These are phyloP conservation scores for Polyporus tsugae DNA, from an alignment of 1,284 basidiomycete genomes.

Conservation along the genomic window DNA sequence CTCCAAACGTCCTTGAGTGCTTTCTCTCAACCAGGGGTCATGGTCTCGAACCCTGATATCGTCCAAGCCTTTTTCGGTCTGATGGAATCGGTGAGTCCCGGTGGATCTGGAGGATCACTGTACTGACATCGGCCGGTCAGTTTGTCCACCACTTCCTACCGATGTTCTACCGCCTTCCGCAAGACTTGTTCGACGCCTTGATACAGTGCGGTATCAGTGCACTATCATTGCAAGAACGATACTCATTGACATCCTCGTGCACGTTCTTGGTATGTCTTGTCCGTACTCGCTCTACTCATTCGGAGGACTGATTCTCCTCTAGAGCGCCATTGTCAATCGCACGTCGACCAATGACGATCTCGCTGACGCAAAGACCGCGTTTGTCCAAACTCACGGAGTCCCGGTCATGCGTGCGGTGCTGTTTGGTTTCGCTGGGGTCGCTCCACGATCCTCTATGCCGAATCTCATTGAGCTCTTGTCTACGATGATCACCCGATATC, in stretches of 20 bases:
- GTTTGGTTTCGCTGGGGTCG: constrained; percentile 80
- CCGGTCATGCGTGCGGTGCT: constrained; percentile 77
- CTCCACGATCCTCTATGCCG: constrained; percentile 83
- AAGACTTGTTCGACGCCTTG: constrained; percentile 72
- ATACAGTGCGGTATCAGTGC: constrained; percentile 78
- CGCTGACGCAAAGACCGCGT: constrained; percentile 52
- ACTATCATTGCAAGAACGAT: constrained; percentile 83
- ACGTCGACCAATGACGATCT: constrained; percentile 64
- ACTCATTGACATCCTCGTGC: constrained; percentile 84
- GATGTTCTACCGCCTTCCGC: constrained; percentile 74
- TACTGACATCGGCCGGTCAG: constrained; percentile 45
- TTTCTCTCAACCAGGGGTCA: constrained; percentile 66
- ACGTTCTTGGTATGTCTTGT: constrained; percentile 75
- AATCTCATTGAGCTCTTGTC: constrained; percentile 86
- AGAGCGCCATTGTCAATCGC: constrained; percentile 71
- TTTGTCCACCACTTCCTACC: constrained; percentile 78
- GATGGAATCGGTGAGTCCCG: constrained; percentile 66
- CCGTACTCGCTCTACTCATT: neutral
- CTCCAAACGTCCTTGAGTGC: constrained; percentile 66
- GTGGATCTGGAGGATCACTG: neutral
- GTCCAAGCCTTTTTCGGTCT: constrained; percentile 89
- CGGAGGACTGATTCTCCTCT: neutral
- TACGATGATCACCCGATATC: constrained; percentile 64
- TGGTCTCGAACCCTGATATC: constrained; percentile 89
- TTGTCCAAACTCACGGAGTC: constrained; percentile 72